Evolutionary conservation across 805 yeast species (phyloP).

Genomic region (Yamadazyma scolyti): DNA sequence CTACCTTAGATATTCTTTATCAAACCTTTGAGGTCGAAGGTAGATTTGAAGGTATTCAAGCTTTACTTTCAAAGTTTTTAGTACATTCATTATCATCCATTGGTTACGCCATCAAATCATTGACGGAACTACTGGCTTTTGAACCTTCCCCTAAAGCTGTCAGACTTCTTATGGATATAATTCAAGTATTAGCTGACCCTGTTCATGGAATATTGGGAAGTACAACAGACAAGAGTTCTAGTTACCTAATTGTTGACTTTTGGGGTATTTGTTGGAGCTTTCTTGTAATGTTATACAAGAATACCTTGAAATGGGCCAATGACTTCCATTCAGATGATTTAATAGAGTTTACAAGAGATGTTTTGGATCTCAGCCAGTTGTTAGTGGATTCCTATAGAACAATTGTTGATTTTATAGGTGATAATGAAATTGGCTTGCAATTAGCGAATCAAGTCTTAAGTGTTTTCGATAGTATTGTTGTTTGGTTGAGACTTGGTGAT

Average conservation of each 20-base stretch:
- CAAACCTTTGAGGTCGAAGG: slow-evolving; percentile 71
- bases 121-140: slow-evolving; percentile 47
- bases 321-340: slow-evolving; percentile 52
- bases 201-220: slow-evolving; percentile 47
- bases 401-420: slow-evolving; percentile 5
- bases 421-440: slow-evolving; percentile 11
- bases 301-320: slow-evolving; percentile 75
- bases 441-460: slow-evolving; percentile 38
- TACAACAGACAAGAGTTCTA: neutral
- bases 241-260: slow-evolving; percentile 21
- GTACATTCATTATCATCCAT: slow-evolving; percentile 47
- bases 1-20: slow-evolving; percentile 66
- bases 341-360: slow-evolving; percentile 82
- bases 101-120: slow-evolving; percentile 39
- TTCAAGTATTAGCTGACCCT: slow-evolving; percentile 62
- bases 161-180: slow-evolving; percentile 70
- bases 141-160: slow-evolving; percentile 78
- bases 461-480: slow-evolving; percentile 66
- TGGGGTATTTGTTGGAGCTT: slow-evolving; percentile 79
- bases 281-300: slow-evolving; percentile 60
- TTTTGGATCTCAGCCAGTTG: slow-evolving; percentile 70
- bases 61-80: slow-evolving; percentile 43
- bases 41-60: slow-evolving; percentile 69
- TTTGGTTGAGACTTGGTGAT: slow-evolving; percentile 84
- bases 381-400: slow-evolving; percentile 56